Evolutionary conservation across 2,329 filamentous ascomycete species (phyloP).

Genomic region (Berkeleyomyces rouxiae): DNA sequence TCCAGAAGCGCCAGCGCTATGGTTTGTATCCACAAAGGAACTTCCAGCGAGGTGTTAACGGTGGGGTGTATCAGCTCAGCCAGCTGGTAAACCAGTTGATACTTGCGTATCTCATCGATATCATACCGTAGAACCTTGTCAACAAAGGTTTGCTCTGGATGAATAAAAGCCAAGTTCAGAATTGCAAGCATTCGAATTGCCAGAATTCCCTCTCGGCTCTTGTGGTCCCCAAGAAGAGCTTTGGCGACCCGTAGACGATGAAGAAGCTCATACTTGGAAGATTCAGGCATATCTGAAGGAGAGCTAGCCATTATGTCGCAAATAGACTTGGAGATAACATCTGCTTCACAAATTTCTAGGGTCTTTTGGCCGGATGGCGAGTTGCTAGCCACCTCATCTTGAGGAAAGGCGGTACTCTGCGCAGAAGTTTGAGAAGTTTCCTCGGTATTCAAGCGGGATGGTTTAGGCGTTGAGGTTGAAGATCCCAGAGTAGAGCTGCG

Average conservation of each 20-base stretch:
- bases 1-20: constrained; percentile 69
- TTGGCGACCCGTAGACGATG: constrained; percentile 72
- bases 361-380: constrained; percentile 32
- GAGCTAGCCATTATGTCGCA: constrained; percentile 40
- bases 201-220: constrained; percentile 58
- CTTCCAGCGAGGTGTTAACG: constrained; percentile 45
- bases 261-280: constrained; percentile 68
- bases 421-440: constrained; percentile 33
- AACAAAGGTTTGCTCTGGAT: constrained; percentile 65
- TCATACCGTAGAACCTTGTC: constrained; percentile 78
- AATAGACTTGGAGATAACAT: constrained; percentile 33
- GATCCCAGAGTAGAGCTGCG: constrained; percentile 42
- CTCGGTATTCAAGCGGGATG: constrained; percentile 16
- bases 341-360: constrained; percentile 41
- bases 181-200: constrained; percentile 72
- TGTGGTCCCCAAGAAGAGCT: constrained; percentile 49
- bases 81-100: constrained; percentile 82
- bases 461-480: background rate
- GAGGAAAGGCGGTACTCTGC: background rate
- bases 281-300: constrained; percentile 49
- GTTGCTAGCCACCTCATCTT: constrained; percentile 16
- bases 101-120: constrained; percentile 70
- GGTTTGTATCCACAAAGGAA: constrained; percentile 65
- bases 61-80: constrained; percentile 81
- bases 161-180: constrained; percentile 80